A percentile compares a stretch with the other conserved stretches of the same genome.
These are phyloP conservation scores for Ustilago esculenta DNA, from an alignment of 1,284 basidiomycete genomes.

Conservation along the genomic window DNA sequence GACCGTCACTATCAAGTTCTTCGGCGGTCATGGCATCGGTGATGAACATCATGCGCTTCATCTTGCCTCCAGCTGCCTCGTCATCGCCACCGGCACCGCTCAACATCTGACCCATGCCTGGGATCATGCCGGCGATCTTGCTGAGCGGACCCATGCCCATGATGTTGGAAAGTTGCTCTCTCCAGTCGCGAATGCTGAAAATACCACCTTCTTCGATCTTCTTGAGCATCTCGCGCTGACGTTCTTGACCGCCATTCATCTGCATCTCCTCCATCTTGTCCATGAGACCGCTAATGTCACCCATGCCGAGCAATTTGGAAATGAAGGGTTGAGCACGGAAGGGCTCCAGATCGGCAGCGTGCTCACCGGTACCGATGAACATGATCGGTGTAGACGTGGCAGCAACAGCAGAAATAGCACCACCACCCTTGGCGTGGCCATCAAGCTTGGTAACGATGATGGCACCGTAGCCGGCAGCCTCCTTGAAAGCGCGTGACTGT, in stretches of 20 bases:
- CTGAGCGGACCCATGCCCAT: conserved; percentile 99
- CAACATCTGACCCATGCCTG: conserved; percentile 88
- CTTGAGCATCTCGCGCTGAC: conserved; percentile 98
- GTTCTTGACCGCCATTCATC: conserved; percentile 77
- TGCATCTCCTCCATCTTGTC: conserved; percentile 71
- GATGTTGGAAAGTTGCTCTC: conserved; percentile 94
- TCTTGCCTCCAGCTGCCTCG: conserved; percentile 82
- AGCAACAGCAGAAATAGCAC: conserved; percentile 98
- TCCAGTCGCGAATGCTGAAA: conserved; percentile 94
- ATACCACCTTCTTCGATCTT: conserved; percentile 92
- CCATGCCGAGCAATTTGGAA: conserved; percentile 92
- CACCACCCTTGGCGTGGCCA: conserved; percentile 98
- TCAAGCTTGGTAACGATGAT: conserved; percentile 99
- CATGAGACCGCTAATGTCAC: conserved; percentile 95
- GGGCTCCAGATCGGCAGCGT: conserved; percentile 91
- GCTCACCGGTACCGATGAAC: conserved; percentile 97
- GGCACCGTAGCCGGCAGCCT: conserved; percentile 94
- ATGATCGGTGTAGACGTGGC: conserved; percentile 98
- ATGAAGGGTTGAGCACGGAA: conserved; percentile 98
- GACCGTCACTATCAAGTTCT: conserved; percentile 95
- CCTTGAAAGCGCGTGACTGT: conserved; percentile 96
- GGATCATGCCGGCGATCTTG: conserved; percentile 99
- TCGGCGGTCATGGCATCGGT: conserved; percentile 94
- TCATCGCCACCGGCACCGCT: conserved; percentile 73
- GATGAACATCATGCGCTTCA: conserved; percentile 99